Conservation (phyloP, 495 filamentous ascomycete genomes). For the Penicillium bialowiezense region DNA sequence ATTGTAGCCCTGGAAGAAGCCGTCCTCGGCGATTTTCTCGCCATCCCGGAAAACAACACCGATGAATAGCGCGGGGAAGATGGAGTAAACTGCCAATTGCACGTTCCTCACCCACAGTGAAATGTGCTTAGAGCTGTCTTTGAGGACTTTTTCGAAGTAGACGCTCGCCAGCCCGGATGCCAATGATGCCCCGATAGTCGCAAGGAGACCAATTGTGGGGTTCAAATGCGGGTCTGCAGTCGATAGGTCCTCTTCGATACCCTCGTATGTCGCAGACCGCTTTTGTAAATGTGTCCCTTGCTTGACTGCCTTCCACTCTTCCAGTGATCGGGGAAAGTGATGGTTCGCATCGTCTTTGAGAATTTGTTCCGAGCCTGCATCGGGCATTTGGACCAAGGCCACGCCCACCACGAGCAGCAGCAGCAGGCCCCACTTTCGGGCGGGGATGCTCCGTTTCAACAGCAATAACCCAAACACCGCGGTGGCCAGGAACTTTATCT, state of each 20-base stretch:
- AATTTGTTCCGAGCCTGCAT: constrained; percentile 44
- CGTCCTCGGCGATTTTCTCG: constrained; percentile 72
- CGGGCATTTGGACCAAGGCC: constrained; percentile 80
- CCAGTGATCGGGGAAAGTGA: constrained; percentile 71
- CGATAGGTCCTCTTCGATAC: constrained; percentile 78
- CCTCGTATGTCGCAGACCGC: constrained; percentile 94
- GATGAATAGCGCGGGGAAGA: constrained; percentile 82
- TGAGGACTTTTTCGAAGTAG: constrained; percentile 93
- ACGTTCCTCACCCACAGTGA: constrained; percentile 93
- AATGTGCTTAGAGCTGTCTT: constrained; percentile 65
- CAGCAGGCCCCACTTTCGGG: constrained; percentile 75
- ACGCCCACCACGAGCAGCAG: constrained; percentile 80
- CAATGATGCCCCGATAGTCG: constrained; percentile 71
- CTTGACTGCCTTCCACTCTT: constrained; percentile 49
- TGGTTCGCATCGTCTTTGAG: constrained; percentile 53
- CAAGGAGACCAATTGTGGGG: constrained; percentile 69
- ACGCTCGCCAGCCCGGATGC: constrained; percentile 83
- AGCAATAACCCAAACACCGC: constrained; percentile 83
- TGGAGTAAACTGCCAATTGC: constrained; percentile 86
- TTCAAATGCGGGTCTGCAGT: constrained; percentile 65
- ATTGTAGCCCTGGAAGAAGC: constrained; percentile 94
- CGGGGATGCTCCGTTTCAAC: constrained; percentile 64
- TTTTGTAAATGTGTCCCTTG: constrained; percentile 44
- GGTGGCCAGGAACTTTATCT: constrained; percentile 88
- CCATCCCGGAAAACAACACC: constrained; percentile 87